A percentile compares a stretch with the other conserved stretches of the same genome.
These are phyloP conservation scores for Epichloe brachyelytri DNA, from an alignment of 2,329 filamentous ascomycete genomes.

Conservation along the genomic window DNA sequence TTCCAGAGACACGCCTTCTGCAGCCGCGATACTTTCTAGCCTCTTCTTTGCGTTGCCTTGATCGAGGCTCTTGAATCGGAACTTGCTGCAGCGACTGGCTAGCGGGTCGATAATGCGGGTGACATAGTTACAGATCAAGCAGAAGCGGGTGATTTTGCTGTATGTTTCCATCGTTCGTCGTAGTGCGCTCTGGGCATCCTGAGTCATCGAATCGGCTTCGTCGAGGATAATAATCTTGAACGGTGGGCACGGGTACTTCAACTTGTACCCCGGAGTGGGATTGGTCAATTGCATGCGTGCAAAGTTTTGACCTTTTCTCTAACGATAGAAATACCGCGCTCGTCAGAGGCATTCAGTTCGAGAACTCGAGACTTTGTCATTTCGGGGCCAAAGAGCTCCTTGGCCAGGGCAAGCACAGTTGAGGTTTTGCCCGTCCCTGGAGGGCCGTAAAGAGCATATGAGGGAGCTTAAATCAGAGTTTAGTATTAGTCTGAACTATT, in stretches of 20 bases:
- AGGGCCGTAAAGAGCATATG: conserved; percentile 98
- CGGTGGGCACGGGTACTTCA: conserved; percentile 79
- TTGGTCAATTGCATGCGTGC: conserved; percentile 89
- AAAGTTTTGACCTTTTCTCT: conserved; percentile 98
- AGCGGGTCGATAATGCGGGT: conserved; percentile 95
- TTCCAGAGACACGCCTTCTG: conserved; percentile 65
- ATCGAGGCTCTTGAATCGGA: conserved; percentile 92
- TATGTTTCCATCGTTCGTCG: conserved; percentile 98
- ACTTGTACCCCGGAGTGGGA: conserved; percentile 54
- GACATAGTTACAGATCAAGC: conserved; percentile 96
- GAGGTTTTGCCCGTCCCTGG: conserved; percentile 97
- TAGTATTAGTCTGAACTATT: neutral
- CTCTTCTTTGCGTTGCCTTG: conserved; percentile 69
- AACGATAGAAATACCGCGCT: conserved; percentile 93
- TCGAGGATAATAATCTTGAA: conserved; percentile 99
- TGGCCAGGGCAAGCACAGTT: conserved; percentile 90
- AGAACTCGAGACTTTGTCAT: conserved; percentile 90
- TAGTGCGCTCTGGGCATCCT: conserved; percentile 88
- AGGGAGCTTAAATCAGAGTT: conserved; percentile 45
- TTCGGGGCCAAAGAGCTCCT: conserved; percentile 93
- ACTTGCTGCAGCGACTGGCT: conserved; percentile 88
- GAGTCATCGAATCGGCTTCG: conserved; percentile 97
- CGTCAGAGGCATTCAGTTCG: conserved; percentile 97
- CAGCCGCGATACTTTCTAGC: conserved; percentile 67
- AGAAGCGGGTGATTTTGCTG: conserved; percentile 90